These are phyloP conservation scores for Aspergillus piperis DNA, from an alignment of 2,329 filamentous ascomycete species.

Conservation along the genomic window DNA sequence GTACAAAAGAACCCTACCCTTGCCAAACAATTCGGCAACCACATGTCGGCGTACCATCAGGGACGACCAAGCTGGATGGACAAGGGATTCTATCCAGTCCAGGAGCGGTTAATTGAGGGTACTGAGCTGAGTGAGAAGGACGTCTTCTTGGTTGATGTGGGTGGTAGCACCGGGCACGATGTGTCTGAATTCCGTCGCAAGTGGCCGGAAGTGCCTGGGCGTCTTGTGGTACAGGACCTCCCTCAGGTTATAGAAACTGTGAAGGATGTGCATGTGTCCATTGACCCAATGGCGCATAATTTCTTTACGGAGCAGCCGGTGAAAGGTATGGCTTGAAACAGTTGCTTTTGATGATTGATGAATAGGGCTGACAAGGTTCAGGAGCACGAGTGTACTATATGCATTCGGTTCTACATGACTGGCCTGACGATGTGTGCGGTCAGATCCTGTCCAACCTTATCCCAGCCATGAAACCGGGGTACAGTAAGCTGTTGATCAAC, in stretches of 20 bases:
- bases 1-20: conserved; percentile 20
- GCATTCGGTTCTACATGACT: conserved; percentile 28
- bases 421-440: conserved; percentile 33
- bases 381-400: conserved; percentile 33
- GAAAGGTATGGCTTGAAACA: not conserved
- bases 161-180: conserved; percentile 46
- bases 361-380: conserved; percentile 1
- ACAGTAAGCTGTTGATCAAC: conserved; percentile 48
- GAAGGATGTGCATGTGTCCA: conserved; percentile 14
- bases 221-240: conserved; percentile 52
- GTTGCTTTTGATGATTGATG: not conserved
- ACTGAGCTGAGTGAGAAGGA: conserved; percentile 11
- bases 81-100: conserved; percentile 29
- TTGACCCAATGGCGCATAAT: conserved; percentile 43
- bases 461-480: conserved; percentile 40
- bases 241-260: conserved; percentile 36
- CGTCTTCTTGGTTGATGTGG: conserved; percentile 46
- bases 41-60: conserved; percentile 23
- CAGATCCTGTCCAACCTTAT: conserved; percentile 33
- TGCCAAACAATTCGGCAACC: conserved; percentile 25
- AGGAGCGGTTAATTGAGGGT: conserved; percentile 20
- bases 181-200: conserved; percentile 38
- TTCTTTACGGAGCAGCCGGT: conserved; percentile 48
- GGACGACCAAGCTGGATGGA: conserved; percentile 26
- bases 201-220: conserved; percentile 41